A percentile compares a stretch with the other conserved stretches of the same genome.
Conservation (phyloP, 2,329 filamentous ascomycete species). For the Diplodia intermedia region DNA sequence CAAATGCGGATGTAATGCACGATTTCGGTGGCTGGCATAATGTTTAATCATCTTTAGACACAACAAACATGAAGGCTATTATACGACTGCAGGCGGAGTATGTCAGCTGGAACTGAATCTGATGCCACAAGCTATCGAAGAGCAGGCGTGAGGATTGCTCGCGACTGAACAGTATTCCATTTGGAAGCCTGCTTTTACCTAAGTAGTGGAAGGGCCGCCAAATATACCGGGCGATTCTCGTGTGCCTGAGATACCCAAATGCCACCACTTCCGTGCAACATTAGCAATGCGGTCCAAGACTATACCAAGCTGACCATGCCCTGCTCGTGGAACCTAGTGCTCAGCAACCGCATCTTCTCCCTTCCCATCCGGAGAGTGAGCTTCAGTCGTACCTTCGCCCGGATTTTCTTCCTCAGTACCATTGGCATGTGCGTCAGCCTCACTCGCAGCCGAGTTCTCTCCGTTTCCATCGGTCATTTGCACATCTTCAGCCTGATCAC, state of each 20-base stretch:
- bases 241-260: no score
- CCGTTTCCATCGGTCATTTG: neutral
- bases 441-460: neutral
- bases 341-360: neutral
- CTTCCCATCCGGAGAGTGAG: neutral
- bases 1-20: neutral
- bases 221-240: neutral
- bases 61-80: neutral
- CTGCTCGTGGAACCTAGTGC: neutral
- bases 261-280: conserved; percentile 9
- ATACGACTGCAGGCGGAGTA: neutral
- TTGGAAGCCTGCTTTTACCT: neutral
- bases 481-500: neutral
- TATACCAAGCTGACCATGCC: neutral
- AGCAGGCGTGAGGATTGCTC: neutral
- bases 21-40: neutral
- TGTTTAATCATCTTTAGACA: neutral
- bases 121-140: neutral
- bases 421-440: neutral
- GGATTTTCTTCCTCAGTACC: neutral
- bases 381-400: conserved; percentile 4
- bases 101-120: neutral
- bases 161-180: neutral
- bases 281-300: neutral
- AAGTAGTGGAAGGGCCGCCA: neutral